Evolutionary conservation across 106 monocot species (phyloP).

Genomic region (Agapanthus africanus): DNA sequence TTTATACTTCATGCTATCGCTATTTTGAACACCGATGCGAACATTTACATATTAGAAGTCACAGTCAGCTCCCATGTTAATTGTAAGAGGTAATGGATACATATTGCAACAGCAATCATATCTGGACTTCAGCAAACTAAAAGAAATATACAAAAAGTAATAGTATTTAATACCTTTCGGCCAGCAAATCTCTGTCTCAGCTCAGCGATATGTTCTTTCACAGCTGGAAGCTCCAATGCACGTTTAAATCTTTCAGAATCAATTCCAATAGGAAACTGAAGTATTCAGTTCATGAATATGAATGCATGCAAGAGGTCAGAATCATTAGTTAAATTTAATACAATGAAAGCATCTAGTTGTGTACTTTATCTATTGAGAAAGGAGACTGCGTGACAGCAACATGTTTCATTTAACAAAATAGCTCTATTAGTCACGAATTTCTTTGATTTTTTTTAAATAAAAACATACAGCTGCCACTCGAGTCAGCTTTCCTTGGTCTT

Average conservation of each 20-base stretch:
- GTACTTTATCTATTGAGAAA: background rate
- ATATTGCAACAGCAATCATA: background rate
- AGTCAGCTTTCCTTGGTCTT: constrained; percentile 94
- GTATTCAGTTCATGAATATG: background rate
- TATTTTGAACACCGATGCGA: too few relatives aligned
- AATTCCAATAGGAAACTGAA: constrained; percentile 95
- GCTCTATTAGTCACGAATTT: background rate
- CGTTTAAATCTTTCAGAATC: constrained; percentile 86
- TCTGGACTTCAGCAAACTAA: background rate
- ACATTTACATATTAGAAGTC: background rate
- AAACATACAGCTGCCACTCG: constrained; percentile 83
- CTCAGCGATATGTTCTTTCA: constrained; percentile 75
- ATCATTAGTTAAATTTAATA: constrained; percentile 1
- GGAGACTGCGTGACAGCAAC: background rate
- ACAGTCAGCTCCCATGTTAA: background rate
- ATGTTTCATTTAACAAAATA: background rate
- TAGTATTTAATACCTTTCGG: constrained; percentile 56
- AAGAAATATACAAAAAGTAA: background rate
- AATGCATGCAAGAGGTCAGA: background rate
- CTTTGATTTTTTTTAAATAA: too few relatives aligned
- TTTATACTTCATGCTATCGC: too few relatives aligned
- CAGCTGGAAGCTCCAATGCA: constrained; percentile 81
- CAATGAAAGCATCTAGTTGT: background rate
- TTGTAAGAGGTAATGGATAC: background rate
- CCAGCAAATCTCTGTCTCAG: constrained; percentile 80